These are phyloP conservation scores for Fusarium brevicatenulatum DNA, from an alignment of 2,329 filamentous ascomycete genomes.

Conservation along the genomic window DNA sequence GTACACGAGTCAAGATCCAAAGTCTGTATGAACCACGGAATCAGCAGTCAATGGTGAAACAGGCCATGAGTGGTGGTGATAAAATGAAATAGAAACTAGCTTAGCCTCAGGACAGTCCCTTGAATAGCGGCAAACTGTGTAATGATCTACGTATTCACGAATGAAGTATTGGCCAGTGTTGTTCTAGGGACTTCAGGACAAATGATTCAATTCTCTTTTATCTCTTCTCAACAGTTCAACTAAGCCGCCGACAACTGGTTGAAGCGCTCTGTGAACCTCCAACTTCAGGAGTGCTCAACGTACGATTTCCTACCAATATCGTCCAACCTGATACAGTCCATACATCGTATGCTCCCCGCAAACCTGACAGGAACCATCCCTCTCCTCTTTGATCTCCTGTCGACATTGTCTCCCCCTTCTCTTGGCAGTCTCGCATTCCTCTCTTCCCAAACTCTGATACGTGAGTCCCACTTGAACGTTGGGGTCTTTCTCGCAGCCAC, in stretches of 20 bases:
- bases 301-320: neutral
- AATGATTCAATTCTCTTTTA: fast-evolving
- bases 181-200: fast-evolving
- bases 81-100: fast-evolving
- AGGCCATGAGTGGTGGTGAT: too few species aligned
- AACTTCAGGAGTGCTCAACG: fast-evolving
- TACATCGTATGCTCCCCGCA: neutral
- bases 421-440: neutral
- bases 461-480: fast-evolving
- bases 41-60: fast-evolving
- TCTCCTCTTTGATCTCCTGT: neutral
- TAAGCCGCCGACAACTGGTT: fast-evolving
- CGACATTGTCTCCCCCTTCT: neutral
- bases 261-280: fast-evolving
- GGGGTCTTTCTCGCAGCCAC: neutral
- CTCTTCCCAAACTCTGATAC: fast-evolving
- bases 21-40: fast-evolving
- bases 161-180: fast-evolving
- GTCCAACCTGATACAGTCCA: neutral
- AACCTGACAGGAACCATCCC: neutral
- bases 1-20: fast-evolving
- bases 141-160: neutral
- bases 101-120: fast-evolving
- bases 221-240: neutral
- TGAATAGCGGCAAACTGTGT: fast-evolving